A percentile compares a stretch with the other conserved stretches of the same genome.
Evolutionary conservation across 805 yeast genomes (phyloP).

Genomic region (Candida boidinii): DNA sequence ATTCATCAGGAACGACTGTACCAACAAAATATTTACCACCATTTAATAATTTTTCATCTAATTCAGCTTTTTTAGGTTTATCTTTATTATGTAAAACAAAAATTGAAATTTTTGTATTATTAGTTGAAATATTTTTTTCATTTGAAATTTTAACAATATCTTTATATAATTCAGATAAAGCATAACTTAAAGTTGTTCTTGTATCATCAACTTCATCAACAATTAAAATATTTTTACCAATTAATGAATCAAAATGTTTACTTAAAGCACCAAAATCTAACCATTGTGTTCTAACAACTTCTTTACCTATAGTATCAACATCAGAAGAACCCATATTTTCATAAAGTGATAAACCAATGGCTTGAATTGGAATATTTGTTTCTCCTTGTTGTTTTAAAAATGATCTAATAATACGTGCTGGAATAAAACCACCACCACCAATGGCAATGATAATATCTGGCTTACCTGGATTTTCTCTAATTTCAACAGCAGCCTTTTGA

Average conservation of each 20-base stretch:
- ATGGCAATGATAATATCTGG: no score
- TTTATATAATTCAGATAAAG: conserved; percentile 62
- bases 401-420: conserved; percentile 92
- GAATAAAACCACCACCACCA: conserved; percentile 77
- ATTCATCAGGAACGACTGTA: conserved; percentile 63
- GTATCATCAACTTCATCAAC: conserved; percentile 87
- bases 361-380: conserved; percentile 89
- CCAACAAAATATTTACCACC: conserved; percentile 64
- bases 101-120: conserved; percentile 58
- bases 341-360: conserved; percentile 85
- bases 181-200: conserved; percentile 76
- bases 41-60: conserved; percentile 58
- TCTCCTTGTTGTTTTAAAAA: conserved; percentile 82
- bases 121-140: conserved; percentile 40
- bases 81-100: conserved; percentile 73
- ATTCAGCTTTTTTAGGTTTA: conserved; percentile 63
- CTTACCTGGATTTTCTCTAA: conserved; percentile 22
- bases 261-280: conserved; percentile 64
- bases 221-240: conserved; percentile 63
- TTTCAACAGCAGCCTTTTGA: conserved; percentile 35
- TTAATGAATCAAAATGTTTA: conserved; percentile 38
- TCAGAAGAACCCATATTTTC: conserved; percentile 64
- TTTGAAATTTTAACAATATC: conserved; percentile 58
- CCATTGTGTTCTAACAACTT: conserved; percentile 78
- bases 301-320: conserved; percentile 52